A percentile compares a stretch with the other conserved stretches of the same genome.
Evolutionary conservation across 208 protist species (phyloP).

Genomic region (Strigomonas galati): DNA sequence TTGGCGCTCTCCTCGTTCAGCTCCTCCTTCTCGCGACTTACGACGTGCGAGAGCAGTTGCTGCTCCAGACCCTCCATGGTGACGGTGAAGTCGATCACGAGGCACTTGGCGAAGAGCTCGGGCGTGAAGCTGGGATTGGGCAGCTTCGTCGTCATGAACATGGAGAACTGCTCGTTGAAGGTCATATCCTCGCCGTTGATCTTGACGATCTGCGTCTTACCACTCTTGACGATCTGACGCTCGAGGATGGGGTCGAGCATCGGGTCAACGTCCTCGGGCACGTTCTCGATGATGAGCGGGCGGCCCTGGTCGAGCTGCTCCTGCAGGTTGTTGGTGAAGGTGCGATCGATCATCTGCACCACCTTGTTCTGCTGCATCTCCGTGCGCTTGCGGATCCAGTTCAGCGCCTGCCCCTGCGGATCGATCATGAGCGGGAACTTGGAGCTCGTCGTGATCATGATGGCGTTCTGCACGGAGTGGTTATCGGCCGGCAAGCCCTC

Average conservation of each 20-base stretch:
- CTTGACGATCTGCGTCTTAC: conserved; percentile 85
- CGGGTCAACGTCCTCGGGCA: conserved; percentile 97
- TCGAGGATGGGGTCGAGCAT: conserved; percentile 98
- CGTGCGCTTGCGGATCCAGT: conserved; percentile 94
- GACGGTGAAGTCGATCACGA: conserved; percentile 99
- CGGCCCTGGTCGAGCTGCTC: conserved; percentile 90
- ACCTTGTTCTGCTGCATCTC: conserved; percentile 85
- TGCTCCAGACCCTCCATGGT: conserved; percentile 98
- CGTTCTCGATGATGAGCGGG: conserved; percentile 96
- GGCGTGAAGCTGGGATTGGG: conserved; percentile 98
- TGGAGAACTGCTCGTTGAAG: conserved; percentile 92
- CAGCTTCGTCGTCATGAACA: conserved; percentile 98
- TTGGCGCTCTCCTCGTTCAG: conserved; percentile 96
- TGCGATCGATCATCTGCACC: conserved; percentile 91
- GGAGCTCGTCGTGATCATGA: conserved; percentile 96
- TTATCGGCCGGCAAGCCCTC: conserved; percentile 98
- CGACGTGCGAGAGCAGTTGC: conserved; percentile 96
- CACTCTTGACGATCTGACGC: conserved; percentile 90
- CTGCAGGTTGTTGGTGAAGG: conserved; percentile 93
- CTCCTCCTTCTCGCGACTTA: conserved; percentile 96
- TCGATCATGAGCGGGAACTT: conserved; percentile 98
- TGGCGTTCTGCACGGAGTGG: conserved; percentile 99
- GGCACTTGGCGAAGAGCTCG: conserved; percentile 97
- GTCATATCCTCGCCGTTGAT: conserved; percentile 93
- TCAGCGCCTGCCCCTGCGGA: conserved; percentile 97